Evolutionary conservation across 2,329 filamentous ascomycete genomes (phyloP), one percentile per base, ranked within the genome.

Genomic region (Alternaria arbusti): DNA sequence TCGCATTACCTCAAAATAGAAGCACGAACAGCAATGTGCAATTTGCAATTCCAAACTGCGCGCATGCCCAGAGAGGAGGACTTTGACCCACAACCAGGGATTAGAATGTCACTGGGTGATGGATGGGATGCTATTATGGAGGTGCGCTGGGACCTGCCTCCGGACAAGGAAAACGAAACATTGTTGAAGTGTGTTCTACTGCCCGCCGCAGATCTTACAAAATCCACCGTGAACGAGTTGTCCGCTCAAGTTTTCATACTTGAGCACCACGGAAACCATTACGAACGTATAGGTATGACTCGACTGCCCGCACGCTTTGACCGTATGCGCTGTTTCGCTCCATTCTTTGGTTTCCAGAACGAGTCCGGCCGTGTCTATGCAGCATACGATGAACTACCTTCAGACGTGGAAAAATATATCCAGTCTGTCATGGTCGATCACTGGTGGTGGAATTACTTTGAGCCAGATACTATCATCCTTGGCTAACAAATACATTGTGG

Each of bases 131-230:
- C 36, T 40, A 40, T 40, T 10, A 1, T 1, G 36, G n/a, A 40
- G 3, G 36, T 40, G 36, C 2, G 2, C 4, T 40, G n/a, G 36
- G n/a, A 40, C 9, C 2, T 40, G 2, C 4, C 2, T 40, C 32
- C 3, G 15, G 32, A 40, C 15, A 40, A 40, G 36, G n/a, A 1
- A 40, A 40, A 40, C 36, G 9, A 40, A 40, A 17, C 36, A 2
- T 40, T 40, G 15, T 40, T 40, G n/a, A 40, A 40, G 36, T 40
- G 36, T 40, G 36, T 40, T 40, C 36, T 40, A 40, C 8, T 40
- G n/a, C 36, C 36, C 1, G n/a, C 1, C 0, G 36, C n/a, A 40
- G 36, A 40, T 1, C 17, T 40, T 17, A 6, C 36, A 0, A 40
- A 40, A 40, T 40, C 36, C n/a, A 40, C 36, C n/a, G n/a, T 40